Conservation (phyloP, 345 rosid genomes). For the Eucalyptus regnans region DNA sequence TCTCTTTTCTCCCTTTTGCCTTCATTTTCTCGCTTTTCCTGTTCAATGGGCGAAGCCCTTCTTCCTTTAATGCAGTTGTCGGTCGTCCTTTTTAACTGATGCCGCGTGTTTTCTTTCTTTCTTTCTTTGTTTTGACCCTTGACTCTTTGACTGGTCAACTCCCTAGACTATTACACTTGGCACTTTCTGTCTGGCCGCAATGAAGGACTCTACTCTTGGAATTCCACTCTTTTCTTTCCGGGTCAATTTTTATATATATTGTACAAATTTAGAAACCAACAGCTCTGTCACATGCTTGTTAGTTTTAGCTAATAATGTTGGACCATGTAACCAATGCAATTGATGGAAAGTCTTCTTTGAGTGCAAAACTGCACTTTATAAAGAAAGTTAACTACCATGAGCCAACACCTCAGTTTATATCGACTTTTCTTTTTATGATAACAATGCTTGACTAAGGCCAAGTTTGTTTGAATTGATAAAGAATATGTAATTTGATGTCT, state of each 20-base stretch:
- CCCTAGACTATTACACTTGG: neutral
- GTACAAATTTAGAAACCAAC: neutral
- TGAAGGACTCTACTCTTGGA: neutral
- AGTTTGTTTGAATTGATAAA: neutral
- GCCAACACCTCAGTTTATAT: neutral
- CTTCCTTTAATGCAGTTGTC: neutral
- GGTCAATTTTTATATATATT: neutral
- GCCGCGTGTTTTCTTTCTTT: neutral
- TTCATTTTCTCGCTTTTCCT: neutral
- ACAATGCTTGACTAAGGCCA: constrained; percentile 7
- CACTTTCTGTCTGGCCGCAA: neutral
- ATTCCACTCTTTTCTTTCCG: neutral
- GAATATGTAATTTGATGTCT: neutral
- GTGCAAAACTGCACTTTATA: neutral
- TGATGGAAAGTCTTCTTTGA: neutral
- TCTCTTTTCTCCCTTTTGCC: neutral
- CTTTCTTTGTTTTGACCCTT: neutral
- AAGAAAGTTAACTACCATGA: neutral
- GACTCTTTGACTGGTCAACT: neutral
- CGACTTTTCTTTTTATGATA: neutral
- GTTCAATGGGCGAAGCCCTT: neutral
- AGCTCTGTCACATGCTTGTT: neutral
- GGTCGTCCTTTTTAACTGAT: neutral
- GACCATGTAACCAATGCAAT: neutral
- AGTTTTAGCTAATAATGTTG: neutral